Base-by-base conservation (phyloP, 495 filamentous ascomycete genomes). In the Clohesyomyces aquaticus region DNA sequence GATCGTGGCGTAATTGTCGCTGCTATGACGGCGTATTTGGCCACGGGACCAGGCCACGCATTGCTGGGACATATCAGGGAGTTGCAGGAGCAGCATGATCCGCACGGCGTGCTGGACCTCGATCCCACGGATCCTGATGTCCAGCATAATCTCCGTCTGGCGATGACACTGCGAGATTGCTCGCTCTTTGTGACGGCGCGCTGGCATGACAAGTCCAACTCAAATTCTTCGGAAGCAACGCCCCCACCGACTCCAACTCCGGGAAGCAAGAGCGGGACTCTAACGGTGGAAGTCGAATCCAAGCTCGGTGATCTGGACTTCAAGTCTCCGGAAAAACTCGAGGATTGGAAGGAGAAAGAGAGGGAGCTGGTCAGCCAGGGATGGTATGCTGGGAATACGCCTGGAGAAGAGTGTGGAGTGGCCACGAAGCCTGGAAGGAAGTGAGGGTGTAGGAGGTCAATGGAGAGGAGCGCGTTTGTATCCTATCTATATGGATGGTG, bases 101-200 rank as follows among this genome's bases (percentile, higher is more conserved):
- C 72, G 0, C 56, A 68, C 0, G 83, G 82, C 0, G 73, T 78
- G 0, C 61, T 83, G 2, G 61, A 72, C 0, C 72, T 66, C 0
- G 61, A 76, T 23, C 69, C 77, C 27, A 46, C 66, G 3, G 50
- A 72, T 38, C 0, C 25, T 8, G 32, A 32, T 47, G n/a, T 29
- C 16, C 12, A 29, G 2, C 18, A 21, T 19, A 23, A 56, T 21
- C 35, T 67, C 10, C 79, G 75, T 1, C 68, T 81, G 21, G 90
- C 90, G 16, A 97, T 96, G 93, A 96, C 93, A 22, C 67, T 97
- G 52, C 77, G 93, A 50, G 93, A 98, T 75, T 93, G 92, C 73
- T 91, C 90, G 0, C 80, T 94, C 61, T 97, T 89, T 72, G 72
- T 96, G 49, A 85, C 83, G 76, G 76, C 32, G 77, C 54, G 22